phyloP scores from a whole-genome alignment of 2,329 filamentous ascomycete species.

The Botrytis sinoallii region DNA sequence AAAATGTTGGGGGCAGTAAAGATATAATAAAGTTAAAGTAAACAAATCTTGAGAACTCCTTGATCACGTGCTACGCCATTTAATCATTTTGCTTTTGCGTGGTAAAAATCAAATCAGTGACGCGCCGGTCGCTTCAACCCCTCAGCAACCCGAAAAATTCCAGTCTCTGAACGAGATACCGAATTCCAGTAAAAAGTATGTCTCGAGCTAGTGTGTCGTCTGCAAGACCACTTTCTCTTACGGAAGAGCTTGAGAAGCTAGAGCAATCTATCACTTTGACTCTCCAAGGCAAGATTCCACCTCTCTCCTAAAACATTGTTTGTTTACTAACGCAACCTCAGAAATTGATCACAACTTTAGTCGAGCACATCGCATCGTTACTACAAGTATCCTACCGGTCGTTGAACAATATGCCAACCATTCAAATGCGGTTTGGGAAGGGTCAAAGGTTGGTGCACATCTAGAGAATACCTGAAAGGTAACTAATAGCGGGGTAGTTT shows the following conservation, averaged over 20 bases:
- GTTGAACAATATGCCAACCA: constrained; percentile 95
- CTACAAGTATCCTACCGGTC: constrained; percentile 84
- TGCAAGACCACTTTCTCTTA: constrained; percentile 66
- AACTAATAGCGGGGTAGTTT: constrained; percentile 57
- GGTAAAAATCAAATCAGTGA: background rate
- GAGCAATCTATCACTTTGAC: constrained; percentile 97
- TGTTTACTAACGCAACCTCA: constrained; percentile 40
- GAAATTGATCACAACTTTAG: constrained; percentile 99
- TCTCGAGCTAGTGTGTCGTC: constrained; percentile 40
- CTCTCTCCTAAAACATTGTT: background rate
- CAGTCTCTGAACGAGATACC: background rate
- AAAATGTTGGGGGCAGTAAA: background rate
- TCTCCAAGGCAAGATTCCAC: constrained; percentile 65
- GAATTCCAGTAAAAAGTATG: constrained; percentile 26
- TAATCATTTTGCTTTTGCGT: background rate
- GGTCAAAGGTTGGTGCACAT: constrained; percentile 68
- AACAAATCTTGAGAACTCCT: no score
- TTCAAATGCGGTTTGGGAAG: constrained; percentile 92
- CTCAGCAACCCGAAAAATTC: constrained; percentile 7
- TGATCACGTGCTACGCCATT: constrained; percentile 9
- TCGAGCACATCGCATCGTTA: constrained; percentile 93
- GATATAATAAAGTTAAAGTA: background rate
- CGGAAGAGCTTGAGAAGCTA: constrained; percentile 91
- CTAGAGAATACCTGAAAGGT: background rate
- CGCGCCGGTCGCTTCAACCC: constrained; percentile 14